Percentiles rank a stretch among this genome's conserved stretches.
Conservation (phyloP, 176 grass and related monocot species). For the Bromus sterilis region DNA sequence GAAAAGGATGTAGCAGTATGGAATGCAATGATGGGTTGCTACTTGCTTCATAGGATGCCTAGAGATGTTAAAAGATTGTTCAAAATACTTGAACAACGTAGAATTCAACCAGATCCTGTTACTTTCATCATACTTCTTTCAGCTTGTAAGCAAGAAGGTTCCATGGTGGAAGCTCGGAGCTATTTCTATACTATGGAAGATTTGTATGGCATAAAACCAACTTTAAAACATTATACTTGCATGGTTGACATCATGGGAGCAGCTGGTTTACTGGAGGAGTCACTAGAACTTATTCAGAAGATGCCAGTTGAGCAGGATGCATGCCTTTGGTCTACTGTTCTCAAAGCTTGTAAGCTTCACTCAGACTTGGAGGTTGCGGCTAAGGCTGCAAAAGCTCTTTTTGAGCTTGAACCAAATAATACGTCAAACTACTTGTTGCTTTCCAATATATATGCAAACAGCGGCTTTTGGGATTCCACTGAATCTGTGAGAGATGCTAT, state of each 20-base stretch:
- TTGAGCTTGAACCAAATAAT: constrained; percentile 64
- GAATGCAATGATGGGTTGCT: constrained; percentile 54
- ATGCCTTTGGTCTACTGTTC: constrained; percentile 62
- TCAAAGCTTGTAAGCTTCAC: constrained; percentile 59
- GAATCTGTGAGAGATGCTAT: constrained; percentile 39
- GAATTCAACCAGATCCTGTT: constrained; percentile 34
- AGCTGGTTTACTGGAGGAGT: constrained; percentile 45
- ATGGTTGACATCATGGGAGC: constrained; percentile 63
- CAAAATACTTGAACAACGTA: constrained; percentile 31
- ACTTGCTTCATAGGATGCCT: constrained; percentile 52
- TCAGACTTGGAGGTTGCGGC: constrained; percentile 56
- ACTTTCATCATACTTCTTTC: constrained; percentile 66
- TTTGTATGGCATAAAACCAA: constrained; percentile 49
- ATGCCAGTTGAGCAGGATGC: constrained; percentile 59
- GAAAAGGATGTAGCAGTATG: constrained; percentile 57
- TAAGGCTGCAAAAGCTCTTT: constrained; percentile 51
- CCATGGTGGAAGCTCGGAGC: constrained; percentile 29
- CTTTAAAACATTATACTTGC: constrained; percentile 64
- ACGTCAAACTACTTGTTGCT: constrained; percentile 55
- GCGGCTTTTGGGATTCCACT: constrained; percentile 49
- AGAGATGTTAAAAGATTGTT: constrained; percentile 35
- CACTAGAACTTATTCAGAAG: constrained; percentile 46
- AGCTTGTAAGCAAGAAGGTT: constrained; percentile 62
- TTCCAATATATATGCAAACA: constrained; percentile 52
- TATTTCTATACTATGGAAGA: constrained; percentile 59